Conservation (phyloP, 306 rosid species). For the Prunus armeniaca region DNA sequence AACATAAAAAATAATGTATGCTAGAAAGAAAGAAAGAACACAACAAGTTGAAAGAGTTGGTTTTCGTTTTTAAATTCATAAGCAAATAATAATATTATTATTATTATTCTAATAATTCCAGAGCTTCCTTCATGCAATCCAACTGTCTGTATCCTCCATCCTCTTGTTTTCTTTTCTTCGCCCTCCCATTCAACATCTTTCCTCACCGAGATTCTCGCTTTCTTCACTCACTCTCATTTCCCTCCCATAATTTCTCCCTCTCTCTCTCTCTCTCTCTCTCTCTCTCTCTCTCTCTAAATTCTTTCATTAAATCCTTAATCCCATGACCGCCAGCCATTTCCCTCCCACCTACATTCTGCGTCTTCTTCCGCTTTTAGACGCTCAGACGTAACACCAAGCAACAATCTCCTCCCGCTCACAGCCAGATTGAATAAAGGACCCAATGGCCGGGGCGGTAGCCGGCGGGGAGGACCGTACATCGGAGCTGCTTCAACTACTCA, state of each 20-base stretch:
- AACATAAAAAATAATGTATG: not conserved
- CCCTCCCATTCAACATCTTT: not conserved
- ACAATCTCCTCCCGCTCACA: not conserved
- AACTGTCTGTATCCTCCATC: slow-evolving; percentile 24
- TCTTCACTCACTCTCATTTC: slow-evolving; percentile 8
- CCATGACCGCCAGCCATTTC: slow-evolving; percentile 13
- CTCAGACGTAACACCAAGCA: not conserved
- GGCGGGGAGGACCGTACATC: slow-evolving; percentile 43
- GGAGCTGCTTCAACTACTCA: slow-evolving; percentile 48
- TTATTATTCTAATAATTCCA: no score
- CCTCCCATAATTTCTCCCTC: not conserved
- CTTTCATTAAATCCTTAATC: not conserved
- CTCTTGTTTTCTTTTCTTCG: slow-evolving; percentile 18
- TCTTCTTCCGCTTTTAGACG: not conserved
- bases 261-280: not conserved
- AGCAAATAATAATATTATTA: no score
- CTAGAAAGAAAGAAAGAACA: no score
- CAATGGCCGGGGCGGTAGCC: slow-evolving; percentile 59
- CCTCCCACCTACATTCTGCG: not conserved
- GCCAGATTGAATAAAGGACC: not conserved
- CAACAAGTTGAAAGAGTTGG: no score
- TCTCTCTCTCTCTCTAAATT: not conserved
- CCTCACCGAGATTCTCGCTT: slow-evolving; percentile 15
- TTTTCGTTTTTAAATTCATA: no score
- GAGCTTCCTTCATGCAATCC: no score